Percentiles rank a stretch among this genome's conserved stretches.
phyloP scores from a whole-genome alignment of 208 protist species.

The Crithidia mellificae region DNA sequence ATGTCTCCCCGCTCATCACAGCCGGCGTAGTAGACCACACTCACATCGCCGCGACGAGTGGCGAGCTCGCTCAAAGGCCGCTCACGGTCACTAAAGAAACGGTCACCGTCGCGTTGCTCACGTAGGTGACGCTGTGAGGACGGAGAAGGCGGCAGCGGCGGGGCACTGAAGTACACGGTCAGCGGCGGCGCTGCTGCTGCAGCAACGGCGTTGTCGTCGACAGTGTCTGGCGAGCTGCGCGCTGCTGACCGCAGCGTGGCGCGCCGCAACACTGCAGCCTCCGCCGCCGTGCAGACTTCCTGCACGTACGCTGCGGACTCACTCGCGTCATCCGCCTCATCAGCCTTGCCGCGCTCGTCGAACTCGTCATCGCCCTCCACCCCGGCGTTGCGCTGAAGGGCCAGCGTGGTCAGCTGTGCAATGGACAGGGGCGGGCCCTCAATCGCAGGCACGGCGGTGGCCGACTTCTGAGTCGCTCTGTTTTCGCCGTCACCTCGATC shows the following conservation, averaged over 20 bases:
- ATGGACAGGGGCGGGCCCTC: slow-evolving; percentile 14
- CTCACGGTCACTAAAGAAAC: background rate
- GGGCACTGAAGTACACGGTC: slow-evolving; percentile 32
- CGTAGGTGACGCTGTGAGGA: no score
- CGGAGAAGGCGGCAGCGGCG: background rate
- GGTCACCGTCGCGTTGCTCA: no score
- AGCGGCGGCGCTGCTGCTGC: slow-evolving; percentile 14
- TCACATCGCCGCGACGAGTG: background rate
- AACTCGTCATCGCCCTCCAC: slow-evolving; percentile 22
- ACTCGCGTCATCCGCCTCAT: background rate
- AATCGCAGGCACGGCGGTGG: background rate
- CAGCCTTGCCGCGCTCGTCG: background rate
- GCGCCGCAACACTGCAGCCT: slow-evolving; percentile 25
- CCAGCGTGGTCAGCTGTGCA: slow-evolving; percentile 21
- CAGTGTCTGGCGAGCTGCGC: no score
- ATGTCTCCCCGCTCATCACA: slow-evolving; percentile 26
- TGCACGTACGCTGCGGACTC: slow-evolving; percentile 17
- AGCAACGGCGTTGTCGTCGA: background rate
- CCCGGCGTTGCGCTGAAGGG: slow-evolving; percentile 59
- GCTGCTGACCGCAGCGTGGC: slow-evolving; percentile 22
- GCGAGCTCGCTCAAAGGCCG: background rate
- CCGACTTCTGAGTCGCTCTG: background rate
- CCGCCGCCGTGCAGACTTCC: slow-evolving; percentile 28
- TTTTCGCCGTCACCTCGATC: background rate
- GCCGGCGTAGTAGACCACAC: slow-evolving; percentile 30